These are phyloP conservation scores for Chiua virens DNA, from an alignment of 768 basidiomycete genomes.

Conservation along the genomic window DNA sequence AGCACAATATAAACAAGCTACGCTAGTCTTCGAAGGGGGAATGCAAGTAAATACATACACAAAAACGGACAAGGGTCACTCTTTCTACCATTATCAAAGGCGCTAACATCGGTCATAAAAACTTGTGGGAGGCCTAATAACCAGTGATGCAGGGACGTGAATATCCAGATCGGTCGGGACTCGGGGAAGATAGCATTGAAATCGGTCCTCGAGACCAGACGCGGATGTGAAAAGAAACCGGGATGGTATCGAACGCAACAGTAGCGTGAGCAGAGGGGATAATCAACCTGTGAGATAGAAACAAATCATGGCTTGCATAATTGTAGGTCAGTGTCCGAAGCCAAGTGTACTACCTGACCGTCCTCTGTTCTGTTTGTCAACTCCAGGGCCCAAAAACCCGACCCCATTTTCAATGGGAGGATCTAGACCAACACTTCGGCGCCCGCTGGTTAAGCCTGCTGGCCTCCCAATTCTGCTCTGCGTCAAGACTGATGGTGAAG, in stretches of 20 bases:
- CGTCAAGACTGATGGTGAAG: slow-evolving; percentile 31
- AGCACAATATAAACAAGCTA: neutral
- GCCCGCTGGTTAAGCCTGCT: slow-evolving; percentile 39
- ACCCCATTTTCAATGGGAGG: slow-evolving; percentile 20
- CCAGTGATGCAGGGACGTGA: neutral
- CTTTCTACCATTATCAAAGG: slow-evolving; percentile 20
- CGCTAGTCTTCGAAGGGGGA: neutral
- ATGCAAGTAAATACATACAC: slow-evolving; percentile 13
- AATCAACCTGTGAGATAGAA: slow-evolving; percentile 7
- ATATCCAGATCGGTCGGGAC: slow-evolving; percentile 5
- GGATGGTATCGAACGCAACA: slow-evolving; percentile 9
- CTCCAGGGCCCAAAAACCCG: slow-evolving; percentile 15
- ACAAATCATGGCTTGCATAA: slow-evolving; percentile 15
- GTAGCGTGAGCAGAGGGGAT: slow-evolving; percentile 9
- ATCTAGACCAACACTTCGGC: slow-evolving; percentile 41
- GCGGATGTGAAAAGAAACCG: slow-evolving; percentile 8
- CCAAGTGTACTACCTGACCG: slow-evolving; percentile 30
- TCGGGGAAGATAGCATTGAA: slow-evolving; percentile 16
- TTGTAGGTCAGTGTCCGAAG: slow-evolving; percentile 19
- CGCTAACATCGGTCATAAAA: slow-evolving; percentile 26
- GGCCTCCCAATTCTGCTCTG: slow-evolving; percentile 50
- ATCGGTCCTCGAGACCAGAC: slow-evolving; percentile 25
- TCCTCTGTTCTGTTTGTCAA: slow-evolving; percentile 21
- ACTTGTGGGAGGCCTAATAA: slow-evolving; percentile 19
- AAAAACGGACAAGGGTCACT: slow-evolving; percentile 6